These are phyloP conservation scores for Brassica balearica DNA, from an alignment of 441 rosid genomes.

Conservation along the genomic window DNA sequence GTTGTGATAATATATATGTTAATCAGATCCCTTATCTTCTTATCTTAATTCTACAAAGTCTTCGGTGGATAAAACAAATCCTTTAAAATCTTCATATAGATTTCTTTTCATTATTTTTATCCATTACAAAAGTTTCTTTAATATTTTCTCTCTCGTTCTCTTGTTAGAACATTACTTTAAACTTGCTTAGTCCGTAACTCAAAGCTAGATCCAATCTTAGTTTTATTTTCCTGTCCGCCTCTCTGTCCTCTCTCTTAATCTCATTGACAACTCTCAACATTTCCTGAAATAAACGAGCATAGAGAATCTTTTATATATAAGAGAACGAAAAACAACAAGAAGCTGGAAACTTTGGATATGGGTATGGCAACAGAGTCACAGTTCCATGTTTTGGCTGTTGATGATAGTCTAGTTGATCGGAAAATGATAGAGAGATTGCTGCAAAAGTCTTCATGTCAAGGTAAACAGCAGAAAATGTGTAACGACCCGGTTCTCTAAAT, in stretches of 20 bases:
- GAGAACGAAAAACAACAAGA: constrained; percentile 1
- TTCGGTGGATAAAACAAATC: constrained; percentile 35
- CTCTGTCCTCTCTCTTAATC: constrained; percentile 33
- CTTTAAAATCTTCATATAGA: constrained; percentile 44
- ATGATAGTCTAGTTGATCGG: constrained; percentile 62
- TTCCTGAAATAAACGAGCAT: not conserved
- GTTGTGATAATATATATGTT: constrained; percentile 5
- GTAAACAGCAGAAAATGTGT: constrained; percentile 30
- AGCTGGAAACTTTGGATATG: constrained; percentile 41
- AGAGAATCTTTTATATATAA: not conserved
- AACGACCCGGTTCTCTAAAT: too few species aligned
- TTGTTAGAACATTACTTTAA: not conserved
- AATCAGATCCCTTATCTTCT: constrained; percentile 30
- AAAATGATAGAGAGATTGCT: constrained; percentile 66
- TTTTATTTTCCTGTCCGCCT: not conserved
- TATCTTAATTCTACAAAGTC: constrained; percentile 31
- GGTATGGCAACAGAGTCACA: constrained; percentile 54
- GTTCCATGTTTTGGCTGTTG: constrained; percentile 69
- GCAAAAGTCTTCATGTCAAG: constrained; percentile 69
- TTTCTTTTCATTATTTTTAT: constrained; percentile 45
- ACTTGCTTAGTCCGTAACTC: constrained; percentile 55
- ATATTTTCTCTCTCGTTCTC: constrained; percentile 11
- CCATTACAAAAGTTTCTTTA: constrained; percentile 20
- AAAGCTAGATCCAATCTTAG: constrained; percentile 38
- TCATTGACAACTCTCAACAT: constrained; percentile 19